A percentile compares a stretch with the other conserved stretches of the same genome.
These are phyloP conservation scores for Metarhizium anisopliae DNA, from an alignment of 2,329 filamentous ascomycete species.

Conservation along the genomic window DNA sequence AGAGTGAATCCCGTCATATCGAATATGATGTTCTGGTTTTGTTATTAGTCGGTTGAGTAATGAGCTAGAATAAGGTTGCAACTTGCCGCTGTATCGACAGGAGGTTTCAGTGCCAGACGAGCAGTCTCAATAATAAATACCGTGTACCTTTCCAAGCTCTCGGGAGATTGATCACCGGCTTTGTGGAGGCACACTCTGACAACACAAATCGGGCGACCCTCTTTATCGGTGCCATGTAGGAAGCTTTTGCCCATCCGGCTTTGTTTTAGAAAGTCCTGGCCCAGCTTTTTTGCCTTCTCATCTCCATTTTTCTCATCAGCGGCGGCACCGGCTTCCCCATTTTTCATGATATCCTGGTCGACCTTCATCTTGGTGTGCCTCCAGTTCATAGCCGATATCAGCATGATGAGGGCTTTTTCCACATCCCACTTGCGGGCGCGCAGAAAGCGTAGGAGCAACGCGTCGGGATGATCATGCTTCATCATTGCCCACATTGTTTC, in stretches of 20 bases:
- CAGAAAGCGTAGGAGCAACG: slow-evolving; percentile 70
- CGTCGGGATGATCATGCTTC: slow-evolving; percentile 91
- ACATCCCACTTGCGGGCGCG: slow-evolving; percentile 94
- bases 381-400: slow-evolving; percentile 93
- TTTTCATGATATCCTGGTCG: slow-evolving; percentile 76
- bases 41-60: neutral
- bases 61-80: neutral
- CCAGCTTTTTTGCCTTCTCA: slow-evolving; percentile 53
- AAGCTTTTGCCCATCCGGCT: slow-evolving; percentile 88
- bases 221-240: slow-evolving; percentile 77
- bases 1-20: slow-evolving; percentile 93
- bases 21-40: slow-evolving; percentile 71
- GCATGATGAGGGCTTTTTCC: slow-evolving; percentile 85
- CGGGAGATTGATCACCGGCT: slow-evolving; percentile 72
- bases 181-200: slow-evolving; percentile 77
- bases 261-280: slow-evolving; percentile 72
- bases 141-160: slow-evolving; percentile 78
- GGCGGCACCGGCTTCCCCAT: slow-evolving; percentile 61
- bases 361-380: slow-evolving; percentile 74
- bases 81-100: slow-evolving; percentile 86
- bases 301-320: slow-evolving; percentile 49
- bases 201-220: slow-evolving; percentile 77
- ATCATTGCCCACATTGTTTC: slow-evolving; percentile 85
- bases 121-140: slow-evolving; percentile 92
- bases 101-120: slow-evolving; percentile 69